phyloP scores from a whole-genome alignment of 1,284 basidiomycete genomes.

The Cryptococcus sp. region DNA sequence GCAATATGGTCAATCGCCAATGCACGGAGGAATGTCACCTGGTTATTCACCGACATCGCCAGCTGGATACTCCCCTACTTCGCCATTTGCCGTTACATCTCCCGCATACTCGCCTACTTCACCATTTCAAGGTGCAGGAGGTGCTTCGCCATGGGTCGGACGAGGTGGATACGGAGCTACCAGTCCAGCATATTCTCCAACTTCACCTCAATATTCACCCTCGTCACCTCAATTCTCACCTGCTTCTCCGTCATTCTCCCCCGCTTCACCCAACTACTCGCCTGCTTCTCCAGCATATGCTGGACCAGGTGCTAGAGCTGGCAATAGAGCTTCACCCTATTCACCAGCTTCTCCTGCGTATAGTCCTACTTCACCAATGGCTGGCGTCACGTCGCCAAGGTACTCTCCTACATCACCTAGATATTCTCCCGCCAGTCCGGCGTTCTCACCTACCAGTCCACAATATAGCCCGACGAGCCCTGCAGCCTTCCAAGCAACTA shows the following conservation, averaged over 20 bases:
- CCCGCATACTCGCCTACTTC: conserved; percentile 63
- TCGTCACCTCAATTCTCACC: conserved; percentile 35
- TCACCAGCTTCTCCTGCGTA: conserved; percentile 40
- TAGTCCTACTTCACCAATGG: conserved; percentile 78
- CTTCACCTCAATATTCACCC: conserved; percentile 70
- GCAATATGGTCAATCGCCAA: conserved; percentile 75
- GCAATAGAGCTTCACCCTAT: conserved; percentile 19
- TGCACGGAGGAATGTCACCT: conserved; percentile 56
- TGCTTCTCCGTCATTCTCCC: conserved; percentile 71
- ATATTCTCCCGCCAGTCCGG: conserved; percentile 34
- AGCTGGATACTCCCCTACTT: conserved; percentile 69
- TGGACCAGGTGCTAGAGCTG: conserved; percentile 4
- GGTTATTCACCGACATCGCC: conserved; percentile 54
- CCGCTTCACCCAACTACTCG: conserved; percentile 35
- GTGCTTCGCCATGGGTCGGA: conserved; percentile 68
- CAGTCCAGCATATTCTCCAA: conserved; percentile 70
- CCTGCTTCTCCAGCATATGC: conserved; percentile 33
- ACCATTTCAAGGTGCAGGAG: conserved; percentile 63
- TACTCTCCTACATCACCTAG: conserved; percentile 61
- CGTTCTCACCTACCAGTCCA: conserved; percentile 56
- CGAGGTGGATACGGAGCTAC: conserved; percentile 53
- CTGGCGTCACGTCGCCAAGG: conserved; percentile 56
- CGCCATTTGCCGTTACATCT: conserved; percentile 56
- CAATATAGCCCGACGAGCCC: conserved; percentile 50
- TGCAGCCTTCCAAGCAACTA: conserved; percentile 70